Base-by-base conservation (phyloP, 305 asterid species). In the Fraxinus sp. region DNA sequence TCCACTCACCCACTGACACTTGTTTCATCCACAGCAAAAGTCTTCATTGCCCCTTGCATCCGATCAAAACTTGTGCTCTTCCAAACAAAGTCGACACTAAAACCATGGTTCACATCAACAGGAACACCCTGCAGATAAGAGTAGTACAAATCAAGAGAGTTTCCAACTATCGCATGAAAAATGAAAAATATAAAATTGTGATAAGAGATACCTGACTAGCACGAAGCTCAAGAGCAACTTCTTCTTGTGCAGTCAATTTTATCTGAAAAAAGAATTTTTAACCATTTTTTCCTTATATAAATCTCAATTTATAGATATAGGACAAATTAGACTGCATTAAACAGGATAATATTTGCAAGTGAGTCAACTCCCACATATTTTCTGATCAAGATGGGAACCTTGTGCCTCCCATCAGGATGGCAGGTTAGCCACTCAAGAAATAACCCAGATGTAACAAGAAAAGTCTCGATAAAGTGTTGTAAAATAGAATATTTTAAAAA, bases 11-110 rank as follows among this genome's bases (percentile, higher is more conserved):
- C 99, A 85, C 99, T 97, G 87, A 97, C 99, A 90, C 98, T 97
- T 66, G 99, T 97, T 86, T 97, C 99, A 88, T 97, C 99, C 66
- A 97, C 98, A 7, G 98, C 99, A 93, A 94, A 97, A 32, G 94
- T 93, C 89, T 97, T 97, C 99, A 97, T 94, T 57, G 99, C 98
- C 73, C 97, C 94, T 90, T 97, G 99, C 99, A 94, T 94, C 88
- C 99, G 94, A 84, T 97, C 99, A 88, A 97, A 97, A 89, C 99
- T 97, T 62, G 99, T 97, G 90, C 98, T 97, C 88, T 97, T 97
- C 99, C 99, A 97, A 24, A 97, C 99, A 90, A 97, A 97, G 85
- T 97, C 99, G 32, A 97, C 98, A 16, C 95, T 97, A 84, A 92
- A 90, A 82, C 99, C 98, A 88, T 94, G 97, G 90, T 84, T 93